These are phyloP conservation scores for Sequoiadendron giganteum DNA, from an alignment of 75 land plant genomes.

Conservation along the genomic window DNA sequence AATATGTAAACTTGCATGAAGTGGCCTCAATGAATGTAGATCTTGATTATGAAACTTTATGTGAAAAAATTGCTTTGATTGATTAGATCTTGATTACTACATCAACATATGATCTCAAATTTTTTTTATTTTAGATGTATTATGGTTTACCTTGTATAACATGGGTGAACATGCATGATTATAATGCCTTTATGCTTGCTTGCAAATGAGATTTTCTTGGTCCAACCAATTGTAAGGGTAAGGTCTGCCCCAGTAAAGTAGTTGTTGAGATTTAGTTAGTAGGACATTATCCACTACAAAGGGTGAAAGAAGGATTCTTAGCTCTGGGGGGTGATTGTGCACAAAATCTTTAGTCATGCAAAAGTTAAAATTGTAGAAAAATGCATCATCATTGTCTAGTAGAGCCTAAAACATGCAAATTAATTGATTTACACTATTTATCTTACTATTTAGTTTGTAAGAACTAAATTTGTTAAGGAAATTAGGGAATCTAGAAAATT, in stretches of 20 bases:
- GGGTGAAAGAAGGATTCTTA: neutral
- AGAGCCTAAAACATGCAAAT: neutral
- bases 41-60: no score
- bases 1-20: no score
- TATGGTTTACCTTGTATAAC: neutral
- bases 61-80: no score
- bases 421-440: neutral
- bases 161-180: neutral
- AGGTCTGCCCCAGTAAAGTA: neutral
- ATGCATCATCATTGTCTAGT: neutral
- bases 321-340: neutral
- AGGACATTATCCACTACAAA: neutral
- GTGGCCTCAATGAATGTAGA: no score
- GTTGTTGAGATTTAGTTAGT: neutral
- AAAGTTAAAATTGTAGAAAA: neutral
- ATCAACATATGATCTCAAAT: no score
- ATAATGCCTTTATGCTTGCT: neutral
- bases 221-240: neutral
- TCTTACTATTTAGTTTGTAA: neutral
- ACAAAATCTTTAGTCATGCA: neutral
- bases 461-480: neutral
- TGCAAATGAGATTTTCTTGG: neutral
- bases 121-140: neutral
- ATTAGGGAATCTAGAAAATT: neutral
- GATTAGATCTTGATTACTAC: no score